phyloP scores from a whole-genome alignment of 305 asterid genomes.

The Fraxinus xanthoxyloides region DNA sequence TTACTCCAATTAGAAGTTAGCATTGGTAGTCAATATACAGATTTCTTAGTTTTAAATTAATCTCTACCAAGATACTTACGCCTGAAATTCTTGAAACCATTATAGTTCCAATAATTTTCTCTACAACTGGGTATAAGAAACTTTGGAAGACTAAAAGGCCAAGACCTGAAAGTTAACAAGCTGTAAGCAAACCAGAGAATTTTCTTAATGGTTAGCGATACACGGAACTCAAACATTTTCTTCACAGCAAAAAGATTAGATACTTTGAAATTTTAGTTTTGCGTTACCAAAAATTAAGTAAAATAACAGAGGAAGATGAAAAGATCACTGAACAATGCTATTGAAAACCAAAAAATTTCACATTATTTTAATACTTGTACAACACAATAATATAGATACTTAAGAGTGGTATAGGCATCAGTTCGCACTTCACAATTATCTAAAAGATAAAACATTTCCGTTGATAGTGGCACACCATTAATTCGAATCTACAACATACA shows the following conservation, averaged over 20 bases:
- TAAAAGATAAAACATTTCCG: not conserved
- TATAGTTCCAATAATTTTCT: slow-evolving; percentile 64
- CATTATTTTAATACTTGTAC: too few relatives aligned
- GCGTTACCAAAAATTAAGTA: not conserved
- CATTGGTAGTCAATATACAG: not conserved
- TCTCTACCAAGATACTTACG: slow-evolving; percentile 44
- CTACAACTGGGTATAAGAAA: slow-evolving; percentile 50
- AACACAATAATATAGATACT: too few relatives aligned
- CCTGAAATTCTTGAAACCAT: slow-evolving; percentile 53
- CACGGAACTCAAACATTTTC: not conserved
- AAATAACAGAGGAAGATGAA: too few relatives aligned
- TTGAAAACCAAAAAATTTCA: too few relatives aligned
- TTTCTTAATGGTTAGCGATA: not conserved
- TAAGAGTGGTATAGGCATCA: too few relatives aligned
- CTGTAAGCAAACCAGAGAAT: not conserved
- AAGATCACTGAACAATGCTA: too few relatives aligned
- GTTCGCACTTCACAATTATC: too few relatives aligned
- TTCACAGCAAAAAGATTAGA: not conserved
- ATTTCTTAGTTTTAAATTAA: not conserved
- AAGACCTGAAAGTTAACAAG: slow-evolving; percentile 49
- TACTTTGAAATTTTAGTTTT: too few relatives aligned
- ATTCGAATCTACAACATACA: not conserved
- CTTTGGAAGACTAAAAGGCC: slow-evolving; percentile 77
- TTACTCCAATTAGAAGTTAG: not conserved
- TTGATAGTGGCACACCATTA: not conserved